A percentile compares a stretch with the other conserved stretches of the same genome.
Conservation (phyloP, 1,139 yeast genomes). For the Arxiozyma telluris region DNA sequence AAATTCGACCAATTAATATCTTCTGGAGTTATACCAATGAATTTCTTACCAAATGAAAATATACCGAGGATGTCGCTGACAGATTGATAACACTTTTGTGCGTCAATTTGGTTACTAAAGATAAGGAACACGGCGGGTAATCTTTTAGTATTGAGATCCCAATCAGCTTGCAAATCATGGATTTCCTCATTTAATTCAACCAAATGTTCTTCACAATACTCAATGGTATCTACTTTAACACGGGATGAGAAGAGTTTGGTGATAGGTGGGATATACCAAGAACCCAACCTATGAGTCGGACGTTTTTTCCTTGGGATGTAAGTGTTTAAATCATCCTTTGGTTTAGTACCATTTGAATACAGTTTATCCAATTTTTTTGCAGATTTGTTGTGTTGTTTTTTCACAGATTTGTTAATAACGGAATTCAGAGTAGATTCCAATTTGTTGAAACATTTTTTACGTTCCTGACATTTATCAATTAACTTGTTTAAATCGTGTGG, state of each 20-base stretch:
- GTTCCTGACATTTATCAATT: constrained; percentile 44
- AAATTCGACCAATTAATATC: constrained; percentile 61
- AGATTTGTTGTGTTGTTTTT: constrained; percentile 45
- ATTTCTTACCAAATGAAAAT: constrained; percentile 34
- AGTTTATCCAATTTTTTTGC: constrained; percentile 36
- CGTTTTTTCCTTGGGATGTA: constrained; percentile 52
- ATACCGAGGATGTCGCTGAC: constrained; percentile 37
- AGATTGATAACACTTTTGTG: constrained; percentile 62
- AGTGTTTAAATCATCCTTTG: constrained; percentile 45
- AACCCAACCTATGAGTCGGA: constrained; percentile 45
- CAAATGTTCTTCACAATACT: constrained; percentile 47
- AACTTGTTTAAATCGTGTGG: constrained; percentile 52
- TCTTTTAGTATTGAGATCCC: constrained; percentile 30
- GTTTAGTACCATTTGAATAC: constrained; percentile 30
- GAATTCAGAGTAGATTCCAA: constrained; percentile 54
- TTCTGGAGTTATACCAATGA: constrained; percentile 52
- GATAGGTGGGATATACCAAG: constrained; percentile 12
- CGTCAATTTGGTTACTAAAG: constrained; percentile 59
- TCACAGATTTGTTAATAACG: constrained; percentile 48
- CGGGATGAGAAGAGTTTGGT: constrained; percentile 23
- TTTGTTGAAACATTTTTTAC: constrained; percentile 45
- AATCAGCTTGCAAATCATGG: constrained; percentile 39
- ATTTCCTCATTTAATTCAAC: constrained; percentile 51
- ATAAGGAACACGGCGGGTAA: constrained; percentile 59
- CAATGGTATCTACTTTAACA: constrained; percentile 53